A percentile compares a stretch with the other conserved stretches of the same genome.
Conservation (phyloP, 371 early-diverging fungal genomes). For the Phascolomyces articulosus region DNA sequence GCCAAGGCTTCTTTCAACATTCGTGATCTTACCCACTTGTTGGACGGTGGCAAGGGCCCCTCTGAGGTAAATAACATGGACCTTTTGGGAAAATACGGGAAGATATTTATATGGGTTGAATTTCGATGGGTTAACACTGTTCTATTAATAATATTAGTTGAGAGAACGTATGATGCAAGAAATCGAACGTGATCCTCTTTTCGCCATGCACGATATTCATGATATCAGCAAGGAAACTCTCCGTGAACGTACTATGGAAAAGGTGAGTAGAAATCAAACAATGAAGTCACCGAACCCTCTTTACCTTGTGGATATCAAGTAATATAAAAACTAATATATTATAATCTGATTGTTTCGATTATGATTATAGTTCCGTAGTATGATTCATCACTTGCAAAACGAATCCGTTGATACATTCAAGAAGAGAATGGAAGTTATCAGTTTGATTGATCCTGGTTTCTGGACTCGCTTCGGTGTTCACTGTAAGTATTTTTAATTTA, state of each 20-base stretch:
- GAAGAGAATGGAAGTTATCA: constrained; percentile 82
- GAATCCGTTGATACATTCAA: constrained; percentile 78
- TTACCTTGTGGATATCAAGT: too few relatives aligned
- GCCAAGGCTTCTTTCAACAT: constrained; percentile 75
- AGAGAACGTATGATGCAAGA: constrained; percentile 85
- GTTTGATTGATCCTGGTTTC: constrained; percentile 85
- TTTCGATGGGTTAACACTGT: too few relatives aligned
- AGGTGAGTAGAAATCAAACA: constrained; percentile 27
- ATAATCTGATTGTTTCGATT: too few relatives aligned
- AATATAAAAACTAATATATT: too few relatives aligned
- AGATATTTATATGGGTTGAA: too few relatives aligned
- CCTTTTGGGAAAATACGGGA: neutral
- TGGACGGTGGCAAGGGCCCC: constrained; percentile 77
- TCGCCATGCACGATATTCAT: constrained; percentile 81
- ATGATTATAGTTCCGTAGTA: constrained; percentile 56
- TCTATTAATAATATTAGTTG: constrained; percentile 37
- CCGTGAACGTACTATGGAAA: constrained; percentile 89
- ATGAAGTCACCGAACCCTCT: neutral
- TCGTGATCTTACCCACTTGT: constrained; percentile 77
- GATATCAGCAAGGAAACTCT: constrained; percentile 78
- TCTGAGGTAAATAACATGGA: constrained; percentile 46
- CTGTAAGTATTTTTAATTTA: constrained; percentile 37
- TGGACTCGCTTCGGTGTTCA: constrained; percentile 95
- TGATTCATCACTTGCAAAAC: constrained; percentile 76
- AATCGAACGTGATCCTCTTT: constrained; percentile 88